phyloP scores from a whole-genome alignment of 495 filamentous ascomycete species.

The Neurospora sp. region DNA sequence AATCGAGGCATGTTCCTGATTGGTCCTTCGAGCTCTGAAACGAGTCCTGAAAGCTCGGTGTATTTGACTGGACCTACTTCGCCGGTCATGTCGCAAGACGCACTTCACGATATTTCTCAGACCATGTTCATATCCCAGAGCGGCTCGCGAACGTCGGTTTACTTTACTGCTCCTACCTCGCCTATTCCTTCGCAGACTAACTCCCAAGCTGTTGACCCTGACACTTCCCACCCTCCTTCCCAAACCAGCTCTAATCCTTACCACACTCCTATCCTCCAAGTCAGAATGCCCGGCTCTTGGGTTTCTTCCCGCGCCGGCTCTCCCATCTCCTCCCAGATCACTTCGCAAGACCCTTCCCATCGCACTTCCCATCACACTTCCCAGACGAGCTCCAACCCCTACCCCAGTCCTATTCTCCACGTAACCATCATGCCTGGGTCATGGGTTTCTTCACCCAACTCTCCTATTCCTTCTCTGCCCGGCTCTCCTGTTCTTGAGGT shows the following conservation, averaged over 20 bases:
- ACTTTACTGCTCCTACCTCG: neutral
- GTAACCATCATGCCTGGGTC: neutral
- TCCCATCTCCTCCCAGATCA: too few species aligned
- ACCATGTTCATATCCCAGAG: neutral
- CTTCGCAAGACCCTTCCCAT: too few species aligned
- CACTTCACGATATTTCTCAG: neutral
- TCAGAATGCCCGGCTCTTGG: neutral
- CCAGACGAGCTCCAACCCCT: neutral
- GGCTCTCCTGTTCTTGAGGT: neutral
- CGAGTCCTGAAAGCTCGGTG: neutral
- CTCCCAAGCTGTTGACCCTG: neutral
- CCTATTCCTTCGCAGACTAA: neutral
- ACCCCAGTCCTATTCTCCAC: neutral
- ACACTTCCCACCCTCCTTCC: neutral
- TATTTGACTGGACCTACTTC: neutral
- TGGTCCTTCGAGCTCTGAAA: neutral
- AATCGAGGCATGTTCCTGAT: neutral
- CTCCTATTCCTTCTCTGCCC: neutral
- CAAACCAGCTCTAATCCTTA: neutral
- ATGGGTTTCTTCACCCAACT: neutral
- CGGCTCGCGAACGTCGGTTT: neutral
- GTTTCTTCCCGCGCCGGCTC: neutral
- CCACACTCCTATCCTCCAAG: neutral
- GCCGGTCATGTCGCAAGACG: accelerated
- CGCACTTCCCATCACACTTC: too few species aligned